phyloP scores from a whole-genome alignment of 148 eudicot species.

The Fagopyrum esculentum region DNA sequence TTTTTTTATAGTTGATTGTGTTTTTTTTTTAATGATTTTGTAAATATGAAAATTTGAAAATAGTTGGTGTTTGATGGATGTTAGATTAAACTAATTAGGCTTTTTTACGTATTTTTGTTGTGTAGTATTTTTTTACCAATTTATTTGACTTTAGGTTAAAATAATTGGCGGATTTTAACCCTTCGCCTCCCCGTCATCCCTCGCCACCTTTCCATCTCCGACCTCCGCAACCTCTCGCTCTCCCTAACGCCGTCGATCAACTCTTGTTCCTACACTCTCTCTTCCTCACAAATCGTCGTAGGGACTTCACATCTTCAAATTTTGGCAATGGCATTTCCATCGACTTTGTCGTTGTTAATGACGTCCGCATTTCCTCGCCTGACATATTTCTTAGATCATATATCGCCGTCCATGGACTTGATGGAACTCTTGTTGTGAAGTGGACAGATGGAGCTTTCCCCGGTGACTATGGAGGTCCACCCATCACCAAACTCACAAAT shows the following conservation, averaged over 20 bases:
- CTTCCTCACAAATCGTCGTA: conserved; percentile 18
- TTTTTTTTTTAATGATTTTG: no score
- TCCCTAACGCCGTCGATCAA: conserved; percentile 22
- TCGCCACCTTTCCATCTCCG: conserved; percentile 27
- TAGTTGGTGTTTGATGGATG: no score
- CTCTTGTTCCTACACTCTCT: conserved; percentile 34
- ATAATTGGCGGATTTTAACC: neutral
- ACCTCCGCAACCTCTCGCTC: conserved; percentile 31
- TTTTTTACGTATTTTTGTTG: no score
- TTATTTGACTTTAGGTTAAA: no score
- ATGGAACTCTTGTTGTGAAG: conserved; percentile 46
- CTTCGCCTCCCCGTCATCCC: conserved; percentile 42
- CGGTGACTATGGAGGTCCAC: conserved; percentile 92
- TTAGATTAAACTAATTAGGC: no score
- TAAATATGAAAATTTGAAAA: no score
- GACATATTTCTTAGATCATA: conserved; percentile 33
- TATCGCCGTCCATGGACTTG: conserved; percentile 46
- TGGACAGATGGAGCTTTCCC: conserved; percentile 82
- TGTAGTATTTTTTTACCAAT: no score
- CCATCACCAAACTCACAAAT: conserved; percentile 74
- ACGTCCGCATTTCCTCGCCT: conserved; percentile 36
- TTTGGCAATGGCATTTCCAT: neutral
- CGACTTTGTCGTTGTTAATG: conserved; percentile 28
- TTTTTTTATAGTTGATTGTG: no score
- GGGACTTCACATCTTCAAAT: neutral